Evolutionary conservation across 345 rosid genomes (phyloP), one percentile per base, ranked within the genome.

Genomic region (Eutrema japonicum): DNA sequence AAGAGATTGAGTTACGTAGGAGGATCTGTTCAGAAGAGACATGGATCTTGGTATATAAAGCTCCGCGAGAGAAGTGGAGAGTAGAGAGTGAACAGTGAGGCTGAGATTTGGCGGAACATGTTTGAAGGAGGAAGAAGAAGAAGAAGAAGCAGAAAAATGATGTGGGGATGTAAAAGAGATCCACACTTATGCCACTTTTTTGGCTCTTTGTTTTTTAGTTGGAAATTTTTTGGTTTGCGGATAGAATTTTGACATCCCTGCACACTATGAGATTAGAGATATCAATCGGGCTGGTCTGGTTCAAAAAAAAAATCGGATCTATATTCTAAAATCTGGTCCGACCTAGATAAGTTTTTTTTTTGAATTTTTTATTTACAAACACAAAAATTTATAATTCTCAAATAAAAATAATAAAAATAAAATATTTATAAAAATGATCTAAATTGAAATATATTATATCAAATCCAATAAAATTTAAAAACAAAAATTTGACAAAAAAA

Each of bases 21-120:
- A 33, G 57, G 82, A 80, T 79, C 43, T 83, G 69, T 84, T 72
- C 50, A 89, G 78, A 29, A 88, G 77, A 78, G 96, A 80, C 89
- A 88, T 80, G 76, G 4, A 70, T 22, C 53, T 32, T 47, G 46
- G 10, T 58, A 9, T 9, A 55, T 14, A 27, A 42, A 30, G 29
- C 4, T 45, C 7, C 3, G 84, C 79, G 78, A 18, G 53, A 30
- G 29, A 37, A 36, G 48, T 40, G 86, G 80, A 16, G 61, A 50
- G 61, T 54, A 6, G 36, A 22, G 76, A 57, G 65, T 50, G 84
- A 35, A 45, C 58, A 11, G 72, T 61, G 78, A 59, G 45, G 61
- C 54, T 41, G 73, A 55, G 54, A 73, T 61, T 70, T 73, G 68
- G 75, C 77, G n/a, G 59, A 56, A n/a, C 80, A 71, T 79, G 47